A percentile compares a stretch with the other conserved stretches of the same genome.
These are phyloP conservation scores for Salix udensis DNA, from an alignment of 345 rosid species.

Conservation along the genomic window DNA sequence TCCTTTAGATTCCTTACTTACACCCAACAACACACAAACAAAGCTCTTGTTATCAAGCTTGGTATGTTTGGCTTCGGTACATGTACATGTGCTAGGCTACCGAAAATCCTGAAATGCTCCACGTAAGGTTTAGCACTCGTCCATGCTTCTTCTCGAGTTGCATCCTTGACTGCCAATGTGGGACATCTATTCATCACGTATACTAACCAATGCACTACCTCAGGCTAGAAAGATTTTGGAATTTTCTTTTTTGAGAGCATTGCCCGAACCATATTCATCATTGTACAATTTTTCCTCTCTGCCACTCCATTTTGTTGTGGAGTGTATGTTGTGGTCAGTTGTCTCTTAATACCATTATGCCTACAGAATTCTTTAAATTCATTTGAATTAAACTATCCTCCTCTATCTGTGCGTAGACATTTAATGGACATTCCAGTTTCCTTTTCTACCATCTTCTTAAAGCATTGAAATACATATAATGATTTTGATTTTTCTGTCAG, in stretches of 20 bases:
- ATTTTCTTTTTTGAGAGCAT: neutral
- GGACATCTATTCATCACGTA: neutral
- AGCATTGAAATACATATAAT: too few relatives aligned
- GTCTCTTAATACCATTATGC: neutral
- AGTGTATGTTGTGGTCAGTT: neutral
- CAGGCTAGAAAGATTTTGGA: neutral
- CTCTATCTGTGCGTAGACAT: neutral
- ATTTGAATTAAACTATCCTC: neutral
- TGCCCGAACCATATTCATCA: neutral
- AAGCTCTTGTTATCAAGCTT: too few relatives aligned
- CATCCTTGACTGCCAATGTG: neutral
- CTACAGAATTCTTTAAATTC: neutral
- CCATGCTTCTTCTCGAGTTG: neutral
- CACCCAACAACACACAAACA: too few relatives aligned
- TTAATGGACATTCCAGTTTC: neutral
- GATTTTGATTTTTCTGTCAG: neutral
- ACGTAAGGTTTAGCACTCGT: too few relatives aligned
- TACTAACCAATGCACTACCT: neutral
- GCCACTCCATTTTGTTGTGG: neutral
- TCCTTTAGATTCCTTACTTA: too few relatives aligned
- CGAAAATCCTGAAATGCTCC: too few relatives aligned
- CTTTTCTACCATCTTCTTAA: neutral
- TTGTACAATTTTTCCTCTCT: neutral
- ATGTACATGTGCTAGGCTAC: too few relatives aligned
- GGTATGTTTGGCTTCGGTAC: too few relatives aligned